These are phyloP conservation scores for Yueomyces sp. DNA, from an alignment of 805 yeast genomes.

Conservation along the genomic window DNA sequence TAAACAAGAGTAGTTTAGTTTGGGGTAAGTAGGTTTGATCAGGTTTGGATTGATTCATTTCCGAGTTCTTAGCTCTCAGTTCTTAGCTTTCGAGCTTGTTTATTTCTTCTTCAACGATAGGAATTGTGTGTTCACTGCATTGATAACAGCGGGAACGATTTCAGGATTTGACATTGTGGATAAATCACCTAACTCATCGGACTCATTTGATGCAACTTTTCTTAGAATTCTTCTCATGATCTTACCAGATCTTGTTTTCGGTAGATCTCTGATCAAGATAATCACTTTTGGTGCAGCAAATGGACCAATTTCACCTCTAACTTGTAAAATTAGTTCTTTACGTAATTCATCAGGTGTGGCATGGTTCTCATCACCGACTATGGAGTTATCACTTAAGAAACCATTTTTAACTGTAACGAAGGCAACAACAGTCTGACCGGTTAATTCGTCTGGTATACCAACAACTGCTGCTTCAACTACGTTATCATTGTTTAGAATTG, in stretches of 20 bases:
- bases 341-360: constrained; percentile 31
- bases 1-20: too few relatives aligned
- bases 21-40: too few relatives aligned
- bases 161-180: constrained; percentile 81
- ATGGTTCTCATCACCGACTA: constrained; percentile 19
- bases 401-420: constrained; percentile 60
- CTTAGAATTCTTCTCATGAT: constrained; percentile 96
- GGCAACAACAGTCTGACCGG: constrained; percentile 81
- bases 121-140: constrained; percentile 40
- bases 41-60: too few relatives aligned
- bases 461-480: constrained; percentile 77
- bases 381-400: constrained; percentile 19
- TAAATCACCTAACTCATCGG: constrained; percentile 82
- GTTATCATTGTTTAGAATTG: constrained; percentile 53
- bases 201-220: constrained; percentile 84
- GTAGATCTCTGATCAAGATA: constrained; percentile 76
- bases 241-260: constrained; percentile 97
- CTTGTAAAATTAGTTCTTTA: constrained; percentile 60
- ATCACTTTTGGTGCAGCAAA: constrained; percentile 92
- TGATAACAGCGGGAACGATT: constrained; percentile 65
- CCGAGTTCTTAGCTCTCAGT: too few relatives aligned
- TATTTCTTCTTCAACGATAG: constrained; percentile 24
- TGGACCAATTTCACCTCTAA: constrained; percentile 44
- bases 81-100: background rate
- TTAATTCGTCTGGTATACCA: constrained; percentile 69